Evolutionary conservation across 768 basidiomycete genomes (phyloP).

Genomic region (Amanita exitialis): DNA sequence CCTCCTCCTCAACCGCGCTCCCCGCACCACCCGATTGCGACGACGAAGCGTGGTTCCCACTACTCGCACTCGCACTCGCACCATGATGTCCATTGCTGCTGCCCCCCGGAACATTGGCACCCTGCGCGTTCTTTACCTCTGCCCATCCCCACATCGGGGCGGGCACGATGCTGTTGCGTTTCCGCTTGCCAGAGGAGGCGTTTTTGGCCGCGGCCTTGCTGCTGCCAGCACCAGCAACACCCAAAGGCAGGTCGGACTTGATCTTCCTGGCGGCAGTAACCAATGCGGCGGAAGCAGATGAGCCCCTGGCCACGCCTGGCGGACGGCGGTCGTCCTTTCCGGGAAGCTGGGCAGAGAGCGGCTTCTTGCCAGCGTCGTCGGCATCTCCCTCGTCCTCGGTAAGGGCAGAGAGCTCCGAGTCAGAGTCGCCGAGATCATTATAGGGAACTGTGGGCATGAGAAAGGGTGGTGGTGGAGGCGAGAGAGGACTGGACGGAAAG

Average conservation of each 20-base stretch:
- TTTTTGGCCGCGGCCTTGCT: conserved; percentile 7
- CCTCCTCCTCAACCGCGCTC: conserved; percentile 10
- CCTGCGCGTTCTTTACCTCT: conserved; percentile 13
- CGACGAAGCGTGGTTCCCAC: neutral
- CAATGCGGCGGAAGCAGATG: neutral
- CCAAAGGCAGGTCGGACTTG: conserved; percentile 4
- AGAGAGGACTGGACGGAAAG: conserved; percentile 55
- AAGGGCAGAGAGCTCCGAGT: conserved; percentile 76
- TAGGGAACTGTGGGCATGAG: neutral
- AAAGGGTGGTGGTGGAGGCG: conserved; percentile 14
- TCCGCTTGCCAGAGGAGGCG: conserved; percentile 25
- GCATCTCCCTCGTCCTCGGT: conserved; percentile 70
- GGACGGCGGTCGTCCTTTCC: neutral
- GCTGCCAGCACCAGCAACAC: conserved; percentile 8
- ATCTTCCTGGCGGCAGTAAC: neutral
- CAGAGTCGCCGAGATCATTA: conserved; percentile 29
- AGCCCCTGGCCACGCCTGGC: neutral
- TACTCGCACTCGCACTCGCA: neutral
- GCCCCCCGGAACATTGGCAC: neutral
- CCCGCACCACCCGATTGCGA: conserved; percentile 2
- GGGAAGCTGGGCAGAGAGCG: neutral
- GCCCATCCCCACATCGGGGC: conserved; percentile 87
- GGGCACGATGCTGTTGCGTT: conserved; percentile 62
- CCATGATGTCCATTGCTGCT: neutral
- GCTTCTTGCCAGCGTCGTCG: conserved; percentile 13